These are phyloP conservation scores for Aspergillus uvarum DNA, from an alignment of 2,329 filamentous ascomycete species.

Conservation along the genomic window DNA sequence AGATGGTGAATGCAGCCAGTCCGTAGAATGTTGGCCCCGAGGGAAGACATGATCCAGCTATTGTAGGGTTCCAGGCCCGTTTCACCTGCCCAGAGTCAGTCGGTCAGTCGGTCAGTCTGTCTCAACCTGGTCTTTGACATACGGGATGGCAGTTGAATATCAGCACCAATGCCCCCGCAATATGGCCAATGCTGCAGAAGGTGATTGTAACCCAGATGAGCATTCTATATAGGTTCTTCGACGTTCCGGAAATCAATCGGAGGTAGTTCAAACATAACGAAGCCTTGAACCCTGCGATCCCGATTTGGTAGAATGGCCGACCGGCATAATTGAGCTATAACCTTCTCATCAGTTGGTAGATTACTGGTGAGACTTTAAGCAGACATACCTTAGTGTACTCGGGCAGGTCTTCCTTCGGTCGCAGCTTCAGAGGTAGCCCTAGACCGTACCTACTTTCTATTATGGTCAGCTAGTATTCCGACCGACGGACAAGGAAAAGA, in stretches of 20 bases:
- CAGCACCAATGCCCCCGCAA: slow-evolving; percentile 52
- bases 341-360: background rate
- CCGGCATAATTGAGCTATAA: slow-evolving; percentile 53
- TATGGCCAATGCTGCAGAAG: slow-evolving; percentile 48
- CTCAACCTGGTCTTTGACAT: background rate
- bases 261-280: slow-evolving; percentile 56
- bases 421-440: slow-evolving; percentile 47
- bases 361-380: background rate
- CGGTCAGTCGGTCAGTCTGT: too few relatives aligned
- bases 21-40: slow-evolving; percentile 53
- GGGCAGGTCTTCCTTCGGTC: slow-evolving; percentile 47
- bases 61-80: slow-evolving; percentile 49
- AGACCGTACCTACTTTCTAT: slow-evolving; percentile 56
- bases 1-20: slow-evolving; percentile 54
- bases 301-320: slow-evolving; percentile 56
- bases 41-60: slow-evolving; percentile 47
- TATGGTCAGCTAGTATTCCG: slow-evolving; percentile 3
- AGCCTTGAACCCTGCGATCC: slow-evolving; percentile 59
- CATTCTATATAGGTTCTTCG: slow-evolving; percentile 46
- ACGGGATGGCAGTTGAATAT: slow-evolving; percentile 54
- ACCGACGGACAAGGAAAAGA: background rate
- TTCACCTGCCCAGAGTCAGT: slow-evolving; percentile 20
- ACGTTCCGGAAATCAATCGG: slow-evolving; percentile 51
- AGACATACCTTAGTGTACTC: slow-evolving; percentile 44
- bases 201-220: slow-evolving; percentile 49